Base-by-base conservation (phyloP, 2,329 filamentous ascomycete species). In the Podosphaera fusca region DNA sequence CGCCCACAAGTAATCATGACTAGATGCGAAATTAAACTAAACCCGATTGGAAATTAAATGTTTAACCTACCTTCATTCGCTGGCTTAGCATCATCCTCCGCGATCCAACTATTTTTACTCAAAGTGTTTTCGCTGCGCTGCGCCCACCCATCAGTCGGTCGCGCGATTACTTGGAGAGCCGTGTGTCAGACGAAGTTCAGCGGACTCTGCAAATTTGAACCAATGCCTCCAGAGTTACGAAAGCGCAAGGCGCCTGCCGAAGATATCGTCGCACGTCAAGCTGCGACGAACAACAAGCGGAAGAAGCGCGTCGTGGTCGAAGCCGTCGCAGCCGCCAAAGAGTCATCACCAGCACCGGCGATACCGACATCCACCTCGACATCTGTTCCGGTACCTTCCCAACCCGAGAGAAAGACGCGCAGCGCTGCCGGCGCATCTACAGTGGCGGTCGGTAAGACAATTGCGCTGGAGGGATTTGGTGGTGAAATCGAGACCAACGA, bases 401-500 rank as follows among this genome's bases (percentile, higher is more conserved):
- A 62, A 40, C 63, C 64, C 60, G 66, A 67, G 61, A 56, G 61
- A 45, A 62, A 63, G 49, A 64, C 34, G 21, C 36, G 36, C 56
- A 12, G 34, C 30, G 29, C 67, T 34, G 66, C 61, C 29, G 63
- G 61, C 55, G 58, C 59, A 2, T 54, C 61, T 30, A 66, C 66
- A 52, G 71, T 75, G 52, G 72, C 71, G 40, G 75, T 78, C 57
- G 80, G 79, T 64, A 73, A 78, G 57, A 70, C 70, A 57, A 73
- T 83, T 63, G 68, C 73, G 51, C 73, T 82, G 51, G 76, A 79
- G 47, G 73, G 69, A 58, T 82, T 83, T 64, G 80, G 80, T 62
- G 79, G 79, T 61, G 82, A 92, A 67, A 72, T 98, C 61, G 80
- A 92, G 74, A 92, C 84, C 60, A 81, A 96, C 62, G 87, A 94